A percentile compares a stretch with the other conserved stretches of the same genome.
Evolutionary conservation across 352 stramenopile genomes (phyloP).

Genomic region (Phytopythium aichiense): DNA sequence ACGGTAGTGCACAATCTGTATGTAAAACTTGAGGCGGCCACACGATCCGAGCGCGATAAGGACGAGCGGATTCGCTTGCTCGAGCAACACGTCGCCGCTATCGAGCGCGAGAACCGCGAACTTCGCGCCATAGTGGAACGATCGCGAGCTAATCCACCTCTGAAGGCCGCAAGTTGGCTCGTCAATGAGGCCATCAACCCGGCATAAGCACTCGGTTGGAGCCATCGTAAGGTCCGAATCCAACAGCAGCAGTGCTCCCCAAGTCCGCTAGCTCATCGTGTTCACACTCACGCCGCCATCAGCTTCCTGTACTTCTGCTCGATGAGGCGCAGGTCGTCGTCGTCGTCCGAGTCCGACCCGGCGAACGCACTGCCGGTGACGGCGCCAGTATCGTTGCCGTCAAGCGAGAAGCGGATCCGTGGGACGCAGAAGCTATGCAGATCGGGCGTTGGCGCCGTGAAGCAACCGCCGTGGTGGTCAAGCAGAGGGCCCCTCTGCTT

Average conservation of each 20-base stretch:
- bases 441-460: constrained; percentile 40
- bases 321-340: constrained; percentile 70
- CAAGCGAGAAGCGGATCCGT: constrained; percentile 57
- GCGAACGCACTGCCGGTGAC: background rate
- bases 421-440: constrained; percentile 76
- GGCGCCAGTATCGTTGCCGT: background rate
- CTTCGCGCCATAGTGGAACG: background rate
- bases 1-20: constrained; percentile 29
- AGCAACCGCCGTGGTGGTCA: constrained; percentile 46
- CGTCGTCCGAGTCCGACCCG: constrained; percentile 64
- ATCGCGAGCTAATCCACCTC: no score
- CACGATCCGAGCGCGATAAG: constrained; percentile 4
- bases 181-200: background rate
- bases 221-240: background rate
- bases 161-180: background rate
- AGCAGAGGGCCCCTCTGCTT: constrained; percentile 39
- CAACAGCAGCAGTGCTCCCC: background rate
- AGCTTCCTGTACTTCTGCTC: constrained; percentile 70
- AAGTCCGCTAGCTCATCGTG: background rate
- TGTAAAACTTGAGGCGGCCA: constrained; percentile 14
- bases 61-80: constrained; percentile 22
- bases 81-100: constrained; percentile 12
- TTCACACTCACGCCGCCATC: constrained; percentile 18
- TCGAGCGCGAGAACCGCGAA: constrained; percentile 15
- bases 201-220: background rate